Evolutionary conservation across 148 eudicot genomes (phyloP).

Genomic region (Amaranthus cruentus): DNA sequence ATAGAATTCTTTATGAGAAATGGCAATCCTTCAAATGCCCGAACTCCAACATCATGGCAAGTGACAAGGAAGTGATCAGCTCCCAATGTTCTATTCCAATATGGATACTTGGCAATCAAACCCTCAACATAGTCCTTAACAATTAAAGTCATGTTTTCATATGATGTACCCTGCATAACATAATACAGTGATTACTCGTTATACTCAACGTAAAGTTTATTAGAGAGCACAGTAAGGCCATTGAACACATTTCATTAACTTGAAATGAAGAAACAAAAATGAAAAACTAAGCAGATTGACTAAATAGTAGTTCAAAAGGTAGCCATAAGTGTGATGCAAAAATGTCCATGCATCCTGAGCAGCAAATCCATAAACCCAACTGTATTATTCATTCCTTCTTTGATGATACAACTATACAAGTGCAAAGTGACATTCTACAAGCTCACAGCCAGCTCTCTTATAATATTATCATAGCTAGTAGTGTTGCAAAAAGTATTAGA

Average conservation of each 20-base stretch:
- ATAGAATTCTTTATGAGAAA: slow-evolving; percentile 84
- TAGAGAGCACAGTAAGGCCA: neutral
- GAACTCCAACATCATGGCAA: slow-evolving; percentile 94
- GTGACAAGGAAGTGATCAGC: slow-evolving; percentile 97
- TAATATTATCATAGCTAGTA: neutral
- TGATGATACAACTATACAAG: neutral
- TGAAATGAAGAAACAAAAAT: neutral
- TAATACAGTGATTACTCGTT: neutral
- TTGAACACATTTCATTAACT: neutral
- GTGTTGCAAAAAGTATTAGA: neutral
- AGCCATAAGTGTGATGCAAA: neutral
- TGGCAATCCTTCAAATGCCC: slow-evolving; percentile 85
- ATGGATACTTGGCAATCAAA: slow-evolving; percentile 75
- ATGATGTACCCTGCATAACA: slow-evolving; percentile 78
- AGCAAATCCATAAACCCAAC: neutral
- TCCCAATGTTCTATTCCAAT: slow-evolving; percentile 94
- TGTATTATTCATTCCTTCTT: neutral
- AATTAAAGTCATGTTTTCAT: slow-evolving; percentile 85
- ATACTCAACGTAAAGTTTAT: neutral
- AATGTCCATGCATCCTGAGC: neutral
- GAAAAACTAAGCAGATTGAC: neutral
- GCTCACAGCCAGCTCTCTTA: no score
- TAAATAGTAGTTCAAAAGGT: neutral
- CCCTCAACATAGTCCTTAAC: slow-evolving; percentile 80
- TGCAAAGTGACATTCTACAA: neutral